Evolutionary conservation across 495 filamentous ascomycete genomes (phyloP).

Genomic region (Penicillium roqueforti): DNA sequence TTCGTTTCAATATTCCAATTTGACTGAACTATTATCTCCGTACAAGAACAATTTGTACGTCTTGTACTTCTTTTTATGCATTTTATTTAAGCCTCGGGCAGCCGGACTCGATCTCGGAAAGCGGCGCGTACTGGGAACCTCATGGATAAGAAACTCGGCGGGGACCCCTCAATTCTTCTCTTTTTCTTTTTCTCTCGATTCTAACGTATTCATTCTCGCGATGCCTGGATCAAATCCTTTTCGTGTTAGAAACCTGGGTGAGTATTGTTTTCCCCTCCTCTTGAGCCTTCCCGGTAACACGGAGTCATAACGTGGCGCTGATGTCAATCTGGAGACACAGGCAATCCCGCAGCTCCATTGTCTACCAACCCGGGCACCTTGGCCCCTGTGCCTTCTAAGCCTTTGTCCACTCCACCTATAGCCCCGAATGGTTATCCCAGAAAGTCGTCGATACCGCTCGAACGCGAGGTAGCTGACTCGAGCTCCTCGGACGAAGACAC

Average conservation of each 20-base stretch:
- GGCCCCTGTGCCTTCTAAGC: slow-evolving; percentile 4
- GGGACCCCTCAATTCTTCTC: slow-evolving; percentile 21
- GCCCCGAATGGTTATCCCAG: slow-evolving; percentile 17
- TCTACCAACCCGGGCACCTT: background rate
- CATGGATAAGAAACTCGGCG: slow-evolving; percentile 29
- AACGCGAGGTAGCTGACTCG: slow-evolving; percentile 25
- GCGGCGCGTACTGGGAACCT: slow-evolving; percentile 23
- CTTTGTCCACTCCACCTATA: background rate
- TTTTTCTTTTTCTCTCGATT: slow-evolving; percentile 14
- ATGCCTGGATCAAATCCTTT: slow-evolving; percentile 59
- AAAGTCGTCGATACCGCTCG: slow-evolving; percentile 19
- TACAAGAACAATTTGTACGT: background rate
- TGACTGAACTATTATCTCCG: background rate
- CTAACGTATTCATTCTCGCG: slow-evolving; percentile 26
- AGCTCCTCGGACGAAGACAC: slow-evolving; percentile 29
- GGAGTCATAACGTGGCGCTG: slow-evolving; percentile 3
- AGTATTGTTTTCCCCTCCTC: slow-evolving; percentile 20
- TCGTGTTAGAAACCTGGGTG: slow-evolving; percentile 43
- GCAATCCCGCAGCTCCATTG: slow-evolving; percentile 9
- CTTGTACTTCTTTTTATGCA: too few relatives aligned
- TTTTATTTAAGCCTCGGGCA: slow-evolving; percentile 19
- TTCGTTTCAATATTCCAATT: slow-evolving; percentile 10
- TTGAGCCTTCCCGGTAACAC: background rate
- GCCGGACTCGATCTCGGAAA: slow-evolving; percentile 30
- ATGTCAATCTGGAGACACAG: slow-evolving; percentile 7